These are phyloP conservation scores for Mrakia blollopis DNA, from an alignment of 768 basidiomycete species.

Conservation along the genomic window DNA sequence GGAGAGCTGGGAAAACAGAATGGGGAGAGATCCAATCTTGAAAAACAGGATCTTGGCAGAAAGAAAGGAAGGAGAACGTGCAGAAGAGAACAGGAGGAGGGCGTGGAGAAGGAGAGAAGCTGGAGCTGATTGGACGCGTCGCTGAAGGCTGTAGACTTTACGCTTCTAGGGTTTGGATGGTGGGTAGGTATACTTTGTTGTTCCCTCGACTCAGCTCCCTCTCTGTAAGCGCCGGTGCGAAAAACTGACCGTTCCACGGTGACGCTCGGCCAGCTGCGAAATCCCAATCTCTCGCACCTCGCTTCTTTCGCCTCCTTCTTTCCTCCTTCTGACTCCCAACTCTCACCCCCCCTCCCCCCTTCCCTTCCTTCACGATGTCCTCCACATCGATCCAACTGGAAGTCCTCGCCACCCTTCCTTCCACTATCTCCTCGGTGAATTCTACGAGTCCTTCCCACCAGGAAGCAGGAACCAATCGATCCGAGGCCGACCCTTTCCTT, in stretches of 20 bases:
- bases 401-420: neutral
- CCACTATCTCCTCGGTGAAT: neutral
- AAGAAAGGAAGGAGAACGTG: neutral
- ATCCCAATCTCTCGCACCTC: neutral
- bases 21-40: too few relatives aligned
- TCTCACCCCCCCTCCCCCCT: neutral
- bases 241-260: too few relatives aligned
- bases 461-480: neutral
- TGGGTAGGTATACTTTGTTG: too few relatives aligned
- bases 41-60: neutral
- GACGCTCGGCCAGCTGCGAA: too few relatives aligned
- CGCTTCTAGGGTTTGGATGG: neutral
- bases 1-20: neutral
- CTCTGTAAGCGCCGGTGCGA: too few relatives aligned
- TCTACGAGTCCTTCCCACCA: neutral
- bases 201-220: too few relatives aligned
- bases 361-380: neutral
- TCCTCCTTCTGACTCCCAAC: neutral
- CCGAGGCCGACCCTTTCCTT: constrained; percentile 17
- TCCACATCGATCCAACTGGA: neutral
- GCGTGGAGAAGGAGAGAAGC: neutral
- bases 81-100: neutral
- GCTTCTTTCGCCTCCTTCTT: neutral
- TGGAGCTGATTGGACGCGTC: neutral
- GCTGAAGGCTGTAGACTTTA: neutral